Evolutionary conservation across 2,329 filamentous ascomycete species (phyloP), one percentile per base, ranked within the genome.

Genomic region (Neofusicoccum laricinum): DNA sequence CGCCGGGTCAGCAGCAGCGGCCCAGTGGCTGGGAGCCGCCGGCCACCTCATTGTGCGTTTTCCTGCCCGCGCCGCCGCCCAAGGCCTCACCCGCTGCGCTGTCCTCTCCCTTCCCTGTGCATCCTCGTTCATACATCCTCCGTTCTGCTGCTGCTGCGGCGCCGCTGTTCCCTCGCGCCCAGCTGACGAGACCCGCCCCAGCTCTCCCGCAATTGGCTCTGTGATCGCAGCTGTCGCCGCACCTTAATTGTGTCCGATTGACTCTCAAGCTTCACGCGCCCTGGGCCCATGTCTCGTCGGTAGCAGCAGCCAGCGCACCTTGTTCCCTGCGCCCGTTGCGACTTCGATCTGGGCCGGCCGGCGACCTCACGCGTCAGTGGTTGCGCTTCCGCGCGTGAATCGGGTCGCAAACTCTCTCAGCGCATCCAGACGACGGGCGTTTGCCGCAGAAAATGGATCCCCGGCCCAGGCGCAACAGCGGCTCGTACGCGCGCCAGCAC

Each of bases 401-500:
- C 50, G 17, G 21, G 41, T 59, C 55, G 55, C 55, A 46, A 59
- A 36, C 55, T 25, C n/a, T 15, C n/a, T 5, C 40, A 30, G 25
- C 30, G 40, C 10, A 2, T 17, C 15, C 40, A 10, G 11, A 10
- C 30, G 30, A 59, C 55, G 46, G 55, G 46, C 46, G 43, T 36
- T 34, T 59, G 55, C 30, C 36, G 7, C 17, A 59, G 55, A 17
- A 36, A 36, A 59, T 59, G 55, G 55, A 59, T 17, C 40, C 55
- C 36, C 61, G 48, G 61, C 40, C 61, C 50, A 45, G 63, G 21
- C 61, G 61, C 61, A 63, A 64, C 53, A 64, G 63, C 53, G 63
- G 17, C 4, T 66, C 64, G 68, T 53, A 68, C 68, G 45, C 70
- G 68, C 59, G 64, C 67, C 38, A 67, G 69, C 65, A 68, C 69